Percentiles rank a stretch among this genome's conserved stretches.
These are phyloP conservation scores for Allium sativum DNA, from an alignment of 106 monocot genomes.

Conservation along the genomic window DNA sequence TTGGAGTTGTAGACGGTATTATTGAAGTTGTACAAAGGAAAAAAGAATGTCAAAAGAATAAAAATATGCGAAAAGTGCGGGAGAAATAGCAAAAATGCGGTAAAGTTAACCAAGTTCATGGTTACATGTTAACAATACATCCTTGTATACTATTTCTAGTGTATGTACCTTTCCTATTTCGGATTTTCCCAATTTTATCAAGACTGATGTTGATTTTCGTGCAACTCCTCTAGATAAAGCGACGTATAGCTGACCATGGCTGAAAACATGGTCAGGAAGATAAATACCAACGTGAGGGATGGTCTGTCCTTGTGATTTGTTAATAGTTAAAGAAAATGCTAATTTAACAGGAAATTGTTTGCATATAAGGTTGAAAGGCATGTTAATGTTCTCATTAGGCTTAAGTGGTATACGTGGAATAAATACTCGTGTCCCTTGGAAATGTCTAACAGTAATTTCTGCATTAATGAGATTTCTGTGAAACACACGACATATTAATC, in stretches of 20 bases:
- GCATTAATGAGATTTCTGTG: not conserved
- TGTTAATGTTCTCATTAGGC: not conserved
- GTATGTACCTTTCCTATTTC: not conserved
- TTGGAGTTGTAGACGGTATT: too few relatives aligned
- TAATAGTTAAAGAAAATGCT: not conserved
- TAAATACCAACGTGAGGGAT: not conserved
- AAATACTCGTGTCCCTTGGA: not conserved
- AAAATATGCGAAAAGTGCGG: too few relatives aligned
- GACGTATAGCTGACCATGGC: not conserved
- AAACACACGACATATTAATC: not conserved
- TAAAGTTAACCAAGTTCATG: too few relatives aligned
- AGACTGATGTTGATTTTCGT: not conserved
- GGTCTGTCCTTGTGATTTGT: conserved; percentile 2
- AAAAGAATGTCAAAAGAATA: too few relatives aligned
- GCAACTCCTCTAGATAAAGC: conserved; percentile 3
- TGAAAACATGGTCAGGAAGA: not conserved
- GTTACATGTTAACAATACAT: not conserved
- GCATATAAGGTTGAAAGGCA: not conserved
- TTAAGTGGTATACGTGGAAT: not conserved
- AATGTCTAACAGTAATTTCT: not conserved
- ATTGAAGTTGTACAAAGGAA: too few relatives aligned
- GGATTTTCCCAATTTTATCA: not conserved
- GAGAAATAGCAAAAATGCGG: too few relatives aligned
- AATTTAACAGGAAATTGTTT: conserved; percentile 2
- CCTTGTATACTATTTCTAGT: conserved; percentile 1